Evolutionary conservation across 2,329 filamentous ascomycete species (phyloP), one percentile per base, ranked within the genome.

Genomic region (Ilyonectria robusta): DNA sequence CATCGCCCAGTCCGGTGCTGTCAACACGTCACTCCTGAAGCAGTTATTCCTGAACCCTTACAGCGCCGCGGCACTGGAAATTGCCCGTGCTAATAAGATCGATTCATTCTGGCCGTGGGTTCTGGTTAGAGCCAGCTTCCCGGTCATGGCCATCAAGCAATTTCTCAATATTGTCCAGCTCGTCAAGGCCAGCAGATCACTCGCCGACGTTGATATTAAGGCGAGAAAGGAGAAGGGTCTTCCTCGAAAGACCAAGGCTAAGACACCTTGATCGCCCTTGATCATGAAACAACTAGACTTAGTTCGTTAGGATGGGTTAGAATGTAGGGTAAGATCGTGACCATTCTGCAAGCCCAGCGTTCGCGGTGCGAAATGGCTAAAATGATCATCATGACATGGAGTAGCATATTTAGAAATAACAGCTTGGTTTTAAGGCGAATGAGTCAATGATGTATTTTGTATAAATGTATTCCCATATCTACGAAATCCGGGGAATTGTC

Each of bases 61-160:
- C 87, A 97, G 93, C 78, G 95, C 95, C 8, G 95, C 92, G 31
- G 95, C 95, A 19, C 91, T 98, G 81, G 95, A 98, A 83, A 87
- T 97, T 81, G 95, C 95, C 17, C 91, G 94, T 68, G 94, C 94
- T 62, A 98, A 98, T 86, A 98, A 98, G 85, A 93, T 94, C 86
- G 92, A 93, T 78, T 92, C 90, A 67, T 88, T 86, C 70, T 81
- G 81, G 65, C 85, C 85, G 7, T 87, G 85, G 96, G 87, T 96
- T 55, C 87, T 98, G 70, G 93, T 93, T 50, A 88, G 89, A 29
- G 82, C 96, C 74, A 95, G 93, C 76, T 90, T 92, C 73, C 95
- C 95, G 13, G 86, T 98, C 79, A 98, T 98, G 95, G 84, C 90
- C 26, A 87, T 91, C 73, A 99, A 99, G 88, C 96, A 99, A 80